A percentile compares a stretch with the other conserved stretches of the same genome.
Conservation (phyloP, 2,329 filamentous ascomycete species). For the Calonectria crousiana region DNA sequence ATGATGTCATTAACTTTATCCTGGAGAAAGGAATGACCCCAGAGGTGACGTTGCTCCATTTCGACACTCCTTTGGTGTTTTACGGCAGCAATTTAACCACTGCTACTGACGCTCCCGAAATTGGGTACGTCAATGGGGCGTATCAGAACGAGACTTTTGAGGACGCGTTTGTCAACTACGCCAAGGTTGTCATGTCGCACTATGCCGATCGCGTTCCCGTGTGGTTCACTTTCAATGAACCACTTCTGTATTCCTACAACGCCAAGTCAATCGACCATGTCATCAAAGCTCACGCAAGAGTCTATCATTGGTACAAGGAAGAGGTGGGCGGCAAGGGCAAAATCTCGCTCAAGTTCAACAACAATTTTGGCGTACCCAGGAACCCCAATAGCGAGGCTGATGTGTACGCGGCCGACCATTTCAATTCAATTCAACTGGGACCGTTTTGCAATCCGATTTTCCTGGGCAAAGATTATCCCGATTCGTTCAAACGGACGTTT, state of each 20-base stretch:
- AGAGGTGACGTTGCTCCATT: slow-evolving; percentile 61
- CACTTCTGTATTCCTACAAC: slow-evolving; percentile 55
- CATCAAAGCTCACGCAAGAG: slow-evolving; percentile 61
- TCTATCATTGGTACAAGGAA: slow-evolving; percentile 67
- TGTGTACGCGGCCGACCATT: slow-evolving; percentile 59
- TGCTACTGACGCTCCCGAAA: slow-evolving; percentile 36
- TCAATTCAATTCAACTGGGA: slow-evolving; percentile 61
- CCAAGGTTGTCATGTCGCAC: slow-evolving; percentile 63
- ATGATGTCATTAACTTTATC: slow-evolving; percentile 64
- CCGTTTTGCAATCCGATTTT: slow-evolving; percentile 67
- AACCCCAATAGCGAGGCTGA: slow-evolving; percentile 55
- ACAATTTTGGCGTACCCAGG: slow-evolving; percentile 63
- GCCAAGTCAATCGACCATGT: slow-evolving; percentile 55
- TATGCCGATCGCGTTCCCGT: slow-evolving; percentile 64
- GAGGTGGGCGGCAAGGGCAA: slow-evolving; percentile 63
- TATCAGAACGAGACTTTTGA: slow-evolving; percentile 61
- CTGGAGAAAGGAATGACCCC: slow-evolving; percentile 63
- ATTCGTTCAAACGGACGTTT: slow-evolving; percentile 58
- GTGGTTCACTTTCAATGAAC: slow-evolving; percentile 68
- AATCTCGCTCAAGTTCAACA: slow-evolving; percentile 63
- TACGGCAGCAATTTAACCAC: slow-evolving; percentile 49
- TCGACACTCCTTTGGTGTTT: slow-evolving; percentile 61
- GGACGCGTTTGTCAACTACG: slow-evolving; percentile 66
- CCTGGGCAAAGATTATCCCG: slow-evolving; percentile 63
- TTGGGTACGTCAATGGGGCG: slow-evolving; percentile 57